A percentile compares a stretch with the other conserved stretches of the same genome.
Conservation (phyloP, 2,329 filamentous ascomycete species). For the Hirsutella minnesotensis region DNA sequence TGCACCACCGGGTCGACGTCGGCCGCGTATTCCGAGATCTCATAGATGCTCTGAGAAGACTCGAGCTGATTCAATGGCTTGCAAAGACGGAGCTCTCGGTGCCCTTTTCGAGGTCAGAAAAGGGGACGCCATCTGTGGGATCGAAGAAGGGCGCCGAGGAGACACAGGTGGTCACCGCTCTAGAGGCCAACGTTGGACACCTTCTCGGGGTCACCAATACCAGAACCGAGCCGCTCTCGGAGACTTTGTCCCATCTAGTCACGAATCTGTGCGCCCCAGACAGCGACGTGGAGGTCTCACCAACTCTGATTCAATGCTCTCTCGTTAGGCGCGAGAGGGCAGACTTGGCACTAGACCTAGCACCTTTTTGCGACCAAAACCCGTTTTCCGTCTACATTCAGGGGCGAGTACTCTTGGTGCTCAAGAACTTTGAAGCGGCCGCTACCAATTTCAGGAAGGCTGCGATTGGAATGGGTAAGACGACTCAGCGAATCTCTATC, state of each 20-base stretch:
- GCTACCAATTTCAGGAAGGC: slow-evolving; percentile 70
- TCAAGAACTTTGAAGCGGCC: slow-evolving; percentile 63
- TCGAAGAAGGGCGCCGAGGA: slow-evolving; percentile 33
- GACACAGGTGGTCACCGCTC: slow-evolving; percentile 38
- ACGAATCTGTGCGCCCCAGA: slow-evolving; percentile 52
- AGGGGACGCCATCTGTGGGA: slow-evolving; percentile 16
- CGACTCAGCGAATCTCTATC: background rate
- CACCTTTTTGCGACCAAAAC: slow-evolving; percentile 42
- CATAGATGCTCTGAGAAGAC: slow-evolving; percentile 56
- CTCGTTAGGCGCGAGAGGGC: slow-evolving; percentile 47
- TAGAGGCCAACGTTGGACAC: slow-evolving; percentile 49
- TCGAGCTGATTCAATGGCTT: slow-evolving; percentile 65
- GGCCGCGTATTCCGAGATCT: slow-evolving; percentile 59
- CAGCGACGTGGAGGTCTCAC: slow-evolving; percentile 53
- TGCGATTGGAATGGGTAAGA: slow-evolving; percentile 70
- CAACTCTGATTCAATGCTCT: slow-evolving; percentile 49
- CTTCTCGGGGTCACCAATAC: slow-evolving; percentile 49
- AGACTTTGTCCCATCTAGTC: slow-evolving; percentile 54
- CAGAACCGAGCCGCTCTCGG: slow-evolving; percentile 37
- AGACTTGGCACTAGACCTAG: slow-evolving; percentile 47
- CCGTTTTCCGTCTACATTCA: slow-evolving; percentile 70
- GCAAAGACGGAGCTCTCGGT: slow-evolving; percentile 44
- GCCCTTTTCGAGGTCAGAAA: slow-evolving; percentile 28
- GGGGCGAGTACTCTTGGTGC: slow-evolving; percentile 63
- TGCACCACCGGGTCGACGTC: slow-evolving; percentile 50